Evolutionary conservation across 164 flowering plant genomes (phyloP), one percentile per base, ranked within the genome.

Genomic region (Chimonanthus salicifolius): DNA sequence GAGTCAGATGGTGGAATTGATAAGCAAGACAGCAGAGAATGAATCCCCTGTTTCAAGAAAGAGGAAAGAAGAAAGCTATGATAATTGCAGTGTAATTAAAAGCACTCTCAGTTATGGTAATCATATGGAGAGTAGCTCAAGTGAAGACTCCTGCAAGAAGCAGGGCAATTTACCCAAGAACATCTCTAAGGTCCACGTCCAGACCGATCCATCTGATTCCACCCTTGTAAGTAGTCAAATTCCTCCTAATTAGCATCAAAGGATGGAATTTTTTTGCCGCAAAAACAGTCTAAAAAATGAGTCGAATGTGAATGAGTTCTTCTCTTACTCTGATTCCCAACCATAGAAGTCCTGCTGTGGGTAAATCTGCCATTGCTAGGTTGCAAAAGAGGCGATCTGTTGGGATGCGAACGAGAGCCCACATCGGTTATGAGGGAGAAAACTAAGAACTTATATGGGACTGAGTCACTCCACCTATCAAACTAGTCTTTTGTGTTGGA

Each of bases 221-320:
- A 82, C 80, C 85, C 83, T 88, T 9, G 96, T 92, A 79, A 82
- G 92, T 81, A n/a, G 47, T 20, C 6, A 45, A 66, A 11, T 45
- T 15, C 49, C 4, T 43, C 15, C 45, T 9, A 4, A 5, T 66
- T 13, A 45, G 47, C 68, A 10, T 43, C 5, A 45, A 15, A 15
- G 51, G 18, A 78, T 0, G 82, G 81, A 82, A 13, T 51, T 2
- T 51, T 51, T 7, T 51, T 7, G 58, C 13, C 13, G 10, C 13
- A 51, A 51, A 7, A 7, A 7, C 1, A 13, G 1, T 13, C 2
- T 1, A 7, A 7, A 7, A 51, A 7, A 0, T 33, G 33, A 1
- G 33, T 33, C 2, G 33, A 33, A 33, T 33, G 33, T 33, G 33
- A 33, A 33, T 33, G 33, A 33, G 33, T 33, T 33, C 1, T 33